Percentiles rank a stretch among this genome's conserved stretches.
These are phyloP conservation scores for Ephemerocybe angulata DNA, from an alignment of 768 basidiomycete species.

Conservation along the genomic window DNA sequence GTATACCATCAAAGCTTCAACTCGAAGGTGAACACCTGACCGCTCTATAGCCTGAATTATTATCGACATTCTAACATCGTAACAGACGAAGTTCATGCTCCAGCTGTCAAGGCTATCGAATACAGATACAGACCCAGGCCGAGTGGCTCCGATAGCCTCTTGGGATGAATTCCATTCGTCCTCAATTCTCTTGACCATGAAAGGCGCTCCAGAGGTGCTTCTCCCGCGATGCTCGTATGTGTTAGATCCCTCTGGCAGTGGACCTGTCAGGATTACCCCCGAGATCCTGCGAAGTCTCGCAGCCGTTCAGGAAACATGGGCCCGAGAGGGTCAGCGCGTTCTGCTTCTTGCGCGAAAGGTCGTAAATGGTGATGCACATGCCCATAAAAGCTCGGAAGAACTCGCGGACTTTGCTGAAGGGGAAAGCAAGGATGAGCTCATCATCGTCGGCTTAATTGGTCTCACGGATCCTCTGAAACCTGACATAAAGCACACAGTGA, in stretches of 20 bases:
- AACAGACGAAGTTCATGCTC: conserved; percentile 55
- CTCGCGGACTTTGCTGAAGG: conserved; percentile 36
- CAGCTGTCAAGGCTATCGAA: conserved; percentile 32
- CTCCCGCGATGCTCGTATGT: conserved; percentile 38
- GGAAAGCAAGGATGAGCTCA: conserved; percentile 38
- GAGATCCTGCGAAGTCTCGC: conserved; percentile 26
- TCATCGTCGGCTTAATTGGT: conserved; percentile 56
- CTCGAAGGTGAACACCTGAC: conserved; percentile 33
- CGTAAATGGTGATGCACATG: conserved; percentile 27
- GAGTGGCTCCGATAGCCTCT: conserved; percentile 19
- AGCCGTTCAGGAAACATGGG: conserved; percentile 44
- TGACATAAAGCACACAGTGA: conserved; percentile 50
- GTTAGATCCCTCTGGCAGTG: conserved; percentile 33
- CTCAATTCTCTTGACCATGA: conserved; percentile 18
- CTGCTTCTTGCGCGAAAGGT: conserved; percentile 50
- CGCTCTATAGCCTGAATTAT: too few relatives aligned
- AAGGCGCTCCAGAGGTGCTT: conserved; percentile 49
- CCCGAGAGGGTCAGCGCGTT: conserved; percentile 57
- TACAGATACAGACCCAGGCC: conserved; percentile 11
- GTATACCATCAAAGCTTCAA: conserved; percentile 36
- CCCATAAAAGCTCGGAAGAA: conserved; percentile 36
- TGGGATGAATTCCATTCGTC: conserved; percentile 21
- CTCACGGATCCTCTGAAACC: conserved; percentile 57
- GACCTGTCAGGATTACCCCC: conserved; percentile 28
- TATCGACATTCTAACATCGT: too few relatives aligned